phyloP scores from a whole-genome alignment of 352 stramenopile species.

The Phytophthora tubulina region DNA sequence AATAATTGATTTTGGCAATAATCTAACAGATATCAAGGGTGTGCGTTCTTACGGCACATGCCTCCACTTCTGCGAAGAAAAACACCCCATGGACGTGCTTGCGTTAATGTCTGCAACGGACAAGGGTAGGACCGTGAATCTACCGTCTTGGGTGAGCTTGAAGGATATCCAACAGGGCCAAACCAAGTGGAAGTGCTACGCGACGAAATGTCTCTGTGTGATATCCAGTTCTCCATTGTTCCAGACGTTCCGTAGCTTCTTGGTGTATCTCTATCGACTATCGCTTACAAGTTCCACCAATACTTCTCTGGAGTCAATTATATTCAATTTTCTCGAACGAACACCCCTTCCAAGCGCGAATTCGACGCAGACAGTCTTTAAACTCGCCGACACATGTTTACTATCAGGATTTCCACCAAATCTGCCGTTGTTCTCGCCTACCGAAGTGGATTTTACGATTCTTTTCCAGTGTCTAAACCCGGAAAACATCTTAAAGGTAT shows the following conservation, averaged over 20 bases:
- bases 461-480: constrained; percentile 74
- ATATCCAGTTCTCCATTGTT: constrained; percentile 67
- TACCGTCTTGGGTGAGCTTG: constrained; percentile 76
- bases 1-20: not conserved
- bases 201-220: constrained; percentile 74
- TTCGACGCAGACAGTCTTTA: constrained; percentile 48
- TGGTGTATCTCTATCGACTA: constrained; percentile 61
- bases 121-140: constrained; percentile 49
- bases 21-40: constrained; percentile 62
- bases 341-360: constrained; percentile 49
- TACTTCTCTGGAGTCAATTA: constrained; percentile 54
- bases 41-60: constrained; percentile 64
- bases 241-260: constrained; percentile 57
- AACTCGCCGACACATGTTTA: constrained; percentile 50
- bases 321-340: constrained; percentile 65
- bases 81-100: constrained; percentile 68
- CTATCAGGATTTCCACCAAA: constrained; percentile 40
- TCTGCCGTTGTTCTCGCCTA: constrained; percentile 51
- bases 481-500: constrained; percentile 76
- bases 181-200: constrained; percentile 62
- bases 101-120: constrained; percentile 61
- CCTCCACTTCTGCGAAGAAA: constrained; percentile 74
- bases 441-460: constrained; percentile 76
- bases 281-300: constrained; percentile 39
- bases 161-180: constrained; percentile 75